These are phyloP conservation scores for Sphaerostilbella broomeana DNA, from an alignment of 2,329 filamentous ascomycete species.

Conservation along the genomic window DNA sequence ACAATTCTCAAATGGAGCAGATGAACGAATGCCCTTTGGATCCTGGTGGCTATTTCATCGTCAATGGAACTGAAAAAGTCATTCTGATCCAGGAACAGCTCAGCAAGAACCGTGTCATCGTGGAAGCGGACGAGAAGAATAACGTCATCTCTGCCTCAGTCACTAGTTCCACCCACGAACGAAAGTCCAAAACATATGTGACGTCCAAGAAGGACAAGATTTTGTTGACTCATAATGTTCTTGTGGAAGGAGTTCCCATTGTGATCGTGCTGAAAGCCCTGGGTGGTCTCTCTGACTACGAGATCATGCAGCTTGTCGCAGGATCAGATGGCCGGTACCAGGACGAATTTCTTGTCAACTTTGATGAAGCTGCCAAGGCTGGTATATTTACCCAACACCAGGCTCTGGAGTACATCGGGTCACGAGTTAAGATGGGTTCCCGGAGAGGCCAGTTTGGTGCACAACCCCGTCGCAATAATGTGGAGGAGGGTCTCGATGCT, in stretches of 20 bases:
- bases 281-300: constrained; percentile 88
- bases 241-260: constrained; percentile 90
- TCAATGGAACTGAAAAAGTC: constrained; percentile 96
- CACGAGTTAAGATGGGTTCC: constrained; percentile 79
- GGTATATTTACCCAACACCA: constrained; percentile 91
- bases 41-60: constrained; percentile 95
- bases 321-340: constrained; percentile 85
- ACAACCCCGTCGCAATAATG: constrained; percentile 65
- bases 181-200: constrained; percentile 97
- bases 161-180: constrained; percentile 93
- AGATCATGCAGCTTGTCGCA: constrained; percentile 86
- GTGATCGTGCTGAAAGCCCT: constrained; percentile 89
- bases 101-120: constrained; percentile 98
- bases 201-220: constrained; percentile 90
- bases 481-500: constrained; percentile 88
- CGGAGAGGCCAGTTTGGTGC: constrained; percentile 50
- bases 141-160: constrained; percentile 91
- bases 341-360: constrained; percentile 91
- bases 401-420: constrained; percentile 85
- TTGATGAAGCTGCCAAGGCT: constrained; percentile 81
- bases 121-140: constrained; percentile 88
- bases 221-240: constrained; percentile 82
- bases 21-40: constrained; percentile 96
- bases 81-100: constrained; percentile 97
- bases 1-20: constrained; percentile 78